Percentiles rank a stretch among this genome's conserved stretches.
Evolutionary conservation across 176 grass and related monocot species (phyloP).

Genomic region (Tillandsia fasciculata): DNA sequence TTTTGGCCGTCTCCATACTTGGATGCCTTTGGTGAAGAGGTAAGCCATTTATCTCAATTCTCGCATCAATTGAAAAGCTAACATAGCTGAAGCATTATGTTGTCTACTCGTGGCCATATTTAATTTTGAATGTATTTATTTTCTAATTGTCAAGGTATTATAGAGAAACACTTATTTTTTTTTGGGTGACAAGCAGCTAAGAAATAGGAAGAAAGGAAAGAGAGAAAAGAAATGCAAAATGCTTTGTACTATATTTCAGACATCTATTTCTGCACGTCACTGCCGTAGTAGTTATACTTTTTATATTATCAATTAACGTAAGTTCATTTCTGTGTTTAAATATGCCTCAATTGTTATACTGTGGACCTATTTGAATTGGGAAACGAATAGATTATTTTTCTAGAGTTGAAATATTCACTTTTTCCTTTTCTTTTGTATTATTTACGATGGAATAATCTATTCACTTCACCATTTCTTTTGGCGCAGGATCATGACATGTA

Average conservation of each 20-base stretch:
- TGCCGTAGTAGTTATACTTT: too few species aligned
- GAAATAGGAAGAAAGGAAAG: neutral
- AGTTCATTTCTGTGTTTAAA: too few species aligned
- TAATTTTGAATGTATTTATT: too few species aligned
- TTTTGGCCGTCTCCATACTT: constrained; percentile 95
- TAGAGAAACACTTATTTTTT: neutral
- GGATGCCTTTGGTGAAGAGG: constrained; percentile 95
- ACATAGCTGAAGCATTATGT: too few species aligned
- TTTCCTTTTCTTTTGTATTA: neutral
- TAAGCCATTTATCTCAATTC: constrained; percentile 18
- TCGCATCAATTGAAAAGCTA: too few species aligned
- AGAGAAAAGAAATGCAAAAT: neutral
- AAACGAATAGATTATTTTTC: too few species aligned
- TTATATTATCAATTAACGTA: too few species aligned
- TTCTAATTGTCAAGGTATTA: neutral
- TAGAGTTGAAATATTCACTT: neutral
- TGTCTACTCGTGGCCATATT: too few species aligned
- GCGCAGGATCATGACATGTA: constrained; percentile 83
- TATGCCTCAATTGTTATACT: too few species aligned
- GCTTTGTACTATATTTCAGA: too few species aligned
- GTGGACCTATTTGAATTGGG: too few species aligned
- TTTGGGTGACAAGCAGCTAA: neutral
- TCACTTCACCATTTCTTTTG: neutral
- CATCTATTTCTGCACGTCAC: too few species aligned
- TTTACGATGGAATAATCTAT: neutral